Evolutionary conservation across 2,329 filamentous ascomycete species (phyloP), one percentile per base, ranked within the genome.

Genomic region (Claviceps sp.): DNA sequence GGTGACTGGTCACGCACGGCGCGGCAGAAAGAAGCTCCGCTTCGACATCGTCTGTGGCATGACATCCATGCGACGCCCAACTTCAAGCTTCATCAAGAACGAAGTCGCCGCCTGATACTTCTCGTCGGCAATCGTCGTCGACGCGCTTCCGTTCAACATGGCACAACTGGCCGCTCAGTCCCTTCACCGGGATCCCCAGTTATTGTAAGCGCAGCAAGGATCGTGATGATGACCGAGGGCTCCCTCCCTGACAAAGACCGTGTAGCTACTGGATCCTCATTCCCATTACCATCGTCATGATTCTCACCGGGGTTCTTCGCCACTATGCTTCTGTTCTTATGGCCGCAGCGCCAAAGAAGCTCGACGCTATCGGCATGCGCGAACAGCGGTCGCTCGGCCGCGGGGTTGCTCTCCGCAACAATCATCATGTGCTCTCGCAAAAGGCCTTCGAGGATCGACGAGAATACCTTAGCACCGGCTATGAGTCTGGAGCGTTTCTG

Each of bases 231-330:
- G 13, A 36, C n/a, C 14, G 18, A 38, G 26, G 20, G 22, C 30
- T 34, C 30, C 22, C 13, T 11, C 43, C 37, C 48, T 53, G 24
- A 54, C 49, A 13, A 38, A 3, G 16, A 11, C 9, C 54, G 51
- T 34, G 9, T 63, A 98, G 93, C 73, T 97, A 96, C 77, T 98
- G 93, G 93, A 98, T 98, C 70, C 78, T 98, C 55, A 84, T 96
- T 57, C 93, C 93, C 56, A 98, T 98, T 68, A 95, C 91, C 47
- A 78, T 95, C 62, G 93, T 98, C 65, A 98, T 98, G 94, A 84
- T 98, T 58, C 72, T 98, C 57, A 98, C 93, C 16, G 93, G 93
- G 63, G 83, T 98, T 53, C 83, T 98, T 53, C 90, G 93, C 59
- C 93, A 98, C 74, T 98, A 97, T 69, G 90, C 89, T 51, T 89